A percentile compares a stretch with the other conserved stretches of the same genome.
These are phyloP conservation scores for Acer saccharum DNA, from an alignment of 345 rosid species.

Conservation along the genomic window DNA sequence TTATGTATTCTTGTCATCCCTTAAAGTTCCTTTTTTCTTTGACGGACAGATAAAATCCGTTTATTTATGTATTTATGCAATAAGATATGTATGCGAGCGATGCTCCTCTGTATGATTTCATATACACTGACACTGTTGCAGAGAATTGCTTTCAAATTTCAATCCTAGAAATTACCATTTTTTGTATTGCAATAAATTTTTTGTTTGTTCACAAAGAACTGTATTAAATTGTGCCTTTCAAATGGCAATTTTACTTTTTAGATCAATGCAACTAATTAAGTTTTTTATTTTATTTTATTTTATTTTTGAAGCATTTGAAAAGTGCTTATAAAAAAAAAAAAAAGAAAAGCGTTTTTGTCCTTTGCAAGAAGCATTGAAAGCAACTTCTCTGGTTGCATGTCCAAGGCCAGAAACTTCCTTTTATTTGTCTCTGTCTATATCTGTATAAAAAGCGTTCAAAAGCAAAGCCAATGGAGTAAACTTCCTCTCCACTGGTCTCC, in stretches of 20 bases:
- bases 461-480: not conserved
- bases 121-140: not conserved
- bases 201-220: not conserved
- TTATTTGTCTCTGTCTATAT: not conserved
- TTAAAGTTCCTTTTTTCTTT: conserved; percentile 1
- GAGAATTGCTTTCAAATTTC: not conserved
- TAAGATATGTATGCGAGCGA: conserved; percentile 28
- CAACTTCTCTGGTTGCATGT: not conserved
- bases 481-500: not conserved
- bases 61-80: conserved; percentile 35
- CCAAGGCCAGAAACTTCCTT: not conserved
- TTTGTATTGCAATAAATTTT: not conserved
- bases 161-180: not conserved
- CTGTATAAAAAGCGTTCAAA: no score
- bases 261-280: no score
- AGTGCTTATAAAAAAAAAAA: no score
- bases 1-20: conserved; percentile 2
- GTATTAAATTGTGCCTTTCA: no score
- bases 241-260: no score
- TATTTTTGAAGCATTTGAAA: no score
- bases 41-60: conserved; percentile 3
- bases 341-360: no score
- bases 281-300: no score
- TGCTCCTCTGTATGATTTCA: conserved; percentile 11
- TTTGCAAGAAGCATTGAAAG: not conserved